Base-by-base conservation (phyloP, 1,284 basidiomycete species). In the Stereum hirsutum region DNA sequence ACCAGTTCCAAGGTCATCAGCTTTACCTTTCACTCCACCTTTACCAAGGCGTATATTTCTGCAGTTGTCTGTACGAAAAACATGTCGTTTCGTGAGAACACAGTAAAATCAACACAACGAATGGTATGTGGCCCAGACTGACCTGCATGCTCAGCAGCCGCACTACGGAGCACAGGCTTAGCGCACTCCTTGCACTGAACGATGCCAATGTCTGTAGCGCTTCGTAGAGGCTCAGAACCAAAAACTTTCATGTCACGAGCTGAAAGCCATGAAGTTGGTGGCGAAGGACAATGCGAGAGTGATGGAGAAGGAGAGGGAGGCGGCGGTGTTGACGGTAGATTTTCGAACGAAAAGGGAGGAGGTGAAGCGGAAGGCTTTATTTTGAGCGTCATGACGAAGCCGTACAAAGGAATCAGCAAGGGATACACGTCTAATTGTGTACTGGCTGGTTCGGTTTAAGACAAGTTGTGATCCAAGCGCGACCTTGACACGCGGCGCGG, bases 241-340 rank as follows among this genome's bases (percentile, higher is more conserved):
- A 86, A 93, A 47, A 87, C 72, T 68, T 84, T 85, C 89, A 92
- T 92, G 57, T 91, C 87, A 48, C 75, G 75, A 6, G 85, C 85
- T 23, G 84, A 77, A 12, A 92, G 77, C 77, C 87, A 89, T 65
- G 79, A 72, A 19, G 86, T 85, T 0, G 89, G 89, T 0, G 88
- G 86, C 0, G 80, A 77, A 2, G 72, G 67, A 6, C 57, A 51
- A 7, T 49, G 36, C 12, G 52, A 38, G 1, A 31, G n/a, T 32
- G 43, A 49, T 7, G 37, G 43, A 21, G 27, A 42, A 12, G 68
- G 61, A 0, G 69, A 65, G 4, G 66, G 55, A 2, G 66, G 52
- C 14, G 64, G 56, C 7, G 66, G 62, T 5, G 57, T 54, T 4
- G 63, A 56, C 1, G 65, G 60, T 4, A 70, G 51, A 3, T 63